Conservation (phyloP, 768 basidiomycete species). For the Myochromella boudieri region DNA sequence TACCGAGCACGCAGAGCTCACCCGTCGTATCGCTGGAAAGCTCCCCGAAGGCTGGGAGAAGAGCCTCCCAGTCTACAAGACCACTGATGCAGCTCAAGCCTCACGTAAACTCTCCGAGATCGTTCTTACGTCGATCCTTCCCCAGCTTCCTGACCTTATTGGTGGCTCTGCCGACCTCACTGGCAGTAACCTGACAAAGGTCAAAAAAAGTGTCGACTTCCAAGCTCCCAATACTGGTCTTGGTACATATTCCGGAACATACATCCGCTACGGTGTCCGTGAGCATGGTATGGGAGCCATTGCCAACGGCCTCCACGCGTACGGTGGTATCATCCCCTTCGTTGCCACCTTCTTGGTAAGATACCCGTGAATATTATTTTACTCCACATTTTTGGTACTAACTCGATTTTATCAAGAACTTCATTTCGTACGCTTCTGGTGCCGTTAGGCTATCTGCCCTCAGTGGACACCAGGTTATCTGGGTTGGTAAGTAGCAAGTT, state of each 20-base stretch:
- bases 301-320: conserved; percentile 86
- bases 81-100: conserved; percentile 80
- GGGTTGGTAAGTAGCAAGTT: conserved; percentile 69
- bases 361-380: neutral
- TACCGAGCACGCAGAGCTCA: conserved; percentile 81
- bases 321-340: conserved; percentile 90
- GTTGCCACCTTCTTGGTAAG: conserved; percentile 87
- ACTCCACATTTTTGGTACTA: conserved; percentile 12
- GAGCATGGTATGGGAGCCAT: conserved; percentile 98
- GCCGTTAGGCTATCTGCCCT: conserved; percentile 91
- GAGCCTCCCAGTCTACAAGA: conserved; percentile 80
- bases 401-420: conserved; percentile 55
- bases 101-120: conserved; percentile 94
- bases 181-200: conserved; percentile 89
- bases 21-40: conserved; percentile 78
- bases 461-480: conserved; percentile 87
- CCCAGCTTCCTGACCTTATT: conserved; percentile 78
- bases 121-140: conserved; percentile 72
- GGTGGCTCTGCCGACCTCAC: conserved; percentile 93
- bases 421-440: conserved; percentile 91
- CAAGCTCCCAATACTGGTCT: conserved; percentile 85
- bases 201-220: conserved; percentile 85
- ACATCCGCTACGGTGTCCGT: conserved; percentile 95
- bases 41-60: conserved; percentile 89
- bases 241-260: conserved; percentile 83